Percentiles rank a stretch among this genome's conserved stretches.
Conservation (phyloP, 768 basidiomycete genomes). For the Leccinum rimulosum region DNA sequence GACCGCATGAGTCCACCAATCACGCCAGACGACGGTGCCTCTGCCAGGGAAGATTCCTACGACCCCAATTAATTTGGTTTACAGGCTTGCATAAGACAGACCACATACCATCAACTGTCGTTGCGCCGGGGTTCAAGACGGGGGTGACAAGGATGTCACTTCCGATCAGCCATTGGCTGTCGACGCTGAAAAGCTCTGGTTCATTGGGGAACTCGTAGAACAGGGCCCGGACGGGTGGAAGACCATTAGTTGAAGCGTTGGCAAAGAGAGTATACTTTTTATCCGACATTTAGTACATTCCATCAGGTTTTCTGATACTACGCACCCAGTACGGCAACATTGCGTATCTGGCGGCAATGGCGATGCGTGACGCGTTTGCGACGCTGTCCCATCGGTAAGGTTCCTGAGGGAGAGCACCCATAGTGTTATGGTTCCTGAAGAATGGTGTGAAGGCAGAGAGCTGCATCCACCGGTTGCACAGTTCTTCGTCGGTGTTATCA, state of each 20-base stretch:
- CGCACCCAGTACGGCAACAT: conserved; percentile 78
- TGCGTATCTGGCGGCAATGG: conserved; percentile 66
- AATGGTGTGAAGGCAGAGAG: conserved; percentile 82
- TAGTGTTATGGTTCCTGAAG: conserved; percentile 74
- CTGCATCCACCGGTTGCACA: conserved; percentile 86
- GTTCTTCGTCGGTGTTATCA: conserved; percentile 74
- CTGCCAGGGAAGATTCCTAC: conserved; percentile 65
- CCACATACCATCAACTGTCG: conserved; percentile 58
- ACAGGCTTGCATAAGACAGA: neutral
- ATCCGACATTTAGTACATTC: neutral
- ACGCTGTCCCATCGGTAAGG: conserved; percentile 83
- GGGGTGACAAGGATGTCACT: conserved; percentile 72
- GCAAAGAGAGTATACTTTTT: conserved; percentile 46
- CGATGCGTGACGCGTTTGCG: conserved; percentile 73
- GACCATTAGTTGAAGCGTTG: conserved; percentile 50
- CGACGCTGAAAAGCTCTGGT: conserved; percentile 57
- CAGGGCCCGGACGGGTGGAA: conserved; percentile 70
- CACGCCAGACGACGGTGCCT: conserved; percentile 59
- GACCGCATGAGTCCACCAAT: conserved; percentile 68
- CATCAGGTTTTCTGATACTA: neutral
- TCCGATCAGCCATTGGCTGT: conserved; percentile 73
- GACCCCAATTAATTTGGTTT: neutral
- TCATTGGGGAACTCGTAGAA: conserved; percentile 80
- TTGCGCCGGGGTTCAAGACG: conserved; percentile 65
- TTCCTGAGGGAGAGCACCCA: conserved; percentile 68